phyloP scores from a whole-genome alignment of 2,329 filamentous ascomycete species.

The Trichoderma gracile region DNA sequence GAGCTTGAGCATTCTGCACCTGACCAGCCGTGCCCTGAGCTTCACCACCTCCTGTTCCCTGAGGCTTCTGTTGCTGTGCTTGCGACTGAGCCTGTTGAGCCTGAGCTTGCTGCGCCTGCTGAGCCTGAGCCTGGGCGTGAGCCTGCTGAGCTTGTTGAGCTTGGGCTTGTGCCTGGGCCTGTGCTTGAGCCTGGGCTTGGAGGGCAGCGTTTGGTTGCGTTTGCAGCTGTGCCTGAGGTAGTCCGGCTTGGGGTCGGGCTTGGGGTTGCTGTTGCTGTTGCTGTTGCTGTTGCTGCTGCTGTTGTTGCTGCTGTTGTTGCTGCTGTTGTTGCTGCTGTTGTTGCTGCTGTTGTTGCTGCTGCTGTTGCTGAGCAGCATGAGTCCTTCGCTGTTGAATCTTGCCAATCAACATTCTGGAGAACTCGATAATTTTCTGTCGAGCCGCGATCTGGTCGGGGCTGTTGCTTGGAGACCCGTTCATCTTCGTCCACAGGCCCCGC shows the following conservation, averaged over 20 bases:
- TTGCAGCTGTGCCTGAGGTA: conserved; percentile 34
- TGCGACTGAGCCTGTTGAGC: conserved; percentile 30
- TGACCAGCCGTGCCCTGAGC: conserved; percentile 24
- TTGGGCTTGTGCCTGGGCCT: conserved; percentile 33
- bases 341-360: conserved; percentile 33
- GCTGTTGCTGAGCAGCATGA: conserved; percentile 40
- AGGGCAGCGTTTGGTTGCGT: conserved; percentile 20
- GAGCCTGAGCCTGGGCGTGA: conserved; percentile 28
- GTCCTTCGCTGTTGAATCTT: conserved; percentile 50
- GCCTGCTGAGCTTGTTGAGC: conserved; percentile 27
- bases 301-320: conserved; percentile 35
- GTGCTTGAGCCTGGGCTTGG: conserved; percentile 29
- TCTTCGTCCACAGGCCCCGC: conserved; percentile 53
- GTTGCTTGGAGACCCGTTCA: conserved; percentile 50
- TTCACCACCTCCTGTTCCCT: conserved; percentile 4
- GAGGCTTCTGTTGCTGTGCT: conserved; percentile 26
- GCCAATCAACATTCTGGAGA: conserved; percentile 56
- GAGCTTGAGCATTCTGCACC: conserved; percentile 30
- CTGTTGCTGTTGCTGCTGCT: conserved; percentile 26
- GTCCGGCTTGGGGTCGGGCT: conserved; percentile 27
- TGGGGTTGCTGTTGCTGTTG: not conserved
- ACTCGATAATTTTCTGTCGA: conserved; percentile 60
- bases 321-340: conserved; percentile 31
- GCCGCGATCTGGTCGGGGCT: conserved; percentile 53
- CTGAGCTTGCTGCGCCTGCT: conserved; percentile 24